Base-by-base conservation (phyloP, 495 filamentous ascomycete genomes). In the Lophiostoma macrostomum region DNA sequence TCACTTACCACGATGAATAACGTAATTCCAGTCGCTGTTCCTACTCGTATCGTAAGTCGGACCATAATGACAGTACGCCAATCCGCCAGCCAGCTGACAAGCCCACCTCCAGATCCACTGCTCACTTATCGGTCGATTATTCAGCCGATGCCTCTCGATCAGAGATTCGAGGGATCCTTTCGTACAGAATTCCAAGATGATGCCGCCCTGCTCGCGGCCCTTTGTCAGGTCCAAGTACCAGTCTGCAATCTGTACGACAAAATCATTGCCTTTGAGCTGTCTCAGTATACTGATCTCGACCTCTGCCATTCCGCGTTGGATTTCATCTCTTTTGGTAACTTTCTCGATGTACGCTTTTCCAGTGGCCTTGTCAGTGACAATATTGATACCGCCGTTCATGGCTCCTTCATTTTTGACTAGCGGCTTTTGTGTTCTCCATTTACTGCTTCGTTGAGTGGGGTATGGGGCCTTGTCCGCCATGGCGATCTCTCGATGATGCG, bases 21-120 rank as follows among this genome's bases (percentile, higher is more conserved):
- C 22, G 3, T 12, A 7, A 30, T 54, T 46, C 39, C 41, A 37
- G 14, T 36, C 27, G 1, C 5, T 32, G 7, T 13, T 22, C 2
- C 18, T 43, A 18, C 2, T 5, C 12, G 18, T 18, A 13, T 41
- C 16, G 4, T 55, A 22, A 14, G 41, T 19, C 23, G 41, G 52
- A 3, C 51, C 42, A 40, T 25, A 44, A 28, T 47, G 40, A 19
- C 19, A 37, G 41, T 46, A 47, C 5, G 30, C 19, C 8, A 46
- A n/a, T 5, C 34, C 52, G 16, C 35, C 35, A 12, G 34, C 22
- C 5, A 56, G 3, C 20, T 50, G 35, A 1, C 22, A 30, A 35
- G 43, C 49, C 53, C 43, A 50, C 14, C 50, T 34, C 53, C 44
- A 56, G 1, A 56, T 35, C 14, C 19, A 22, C 16, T 32, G 14